Conservation (phyloP, 2,329 filamentous ascomycete species). For the Fusarium sp. region DNA sequence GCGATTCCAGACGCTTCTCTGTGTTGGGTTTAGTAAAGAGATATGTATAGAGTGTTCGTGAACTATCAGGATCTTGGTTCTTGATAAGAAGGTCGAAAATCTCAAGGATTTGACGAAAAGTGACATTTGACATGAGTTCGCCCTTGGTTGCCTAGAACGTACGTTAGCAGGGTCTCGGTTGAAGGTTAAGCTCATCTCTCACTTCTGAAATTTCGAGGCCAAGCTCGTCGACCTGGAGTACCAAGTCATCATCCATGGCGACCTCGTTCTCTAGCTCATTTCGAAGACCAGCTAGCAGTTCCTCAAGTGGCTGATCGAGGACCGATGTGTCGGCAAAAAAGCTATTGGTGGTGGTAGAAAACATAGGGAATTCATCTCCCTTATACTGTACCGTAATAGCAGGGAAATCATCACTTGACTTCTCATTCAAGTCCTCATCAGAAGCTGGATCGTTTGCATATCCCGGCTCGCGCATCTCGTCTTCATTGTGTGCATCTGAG, state of each 20-base stretch:
- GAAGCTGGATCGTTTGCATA: slow-evolving; percentile 6
- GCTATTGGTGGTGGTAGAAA: slow-evolving; percentile 51
- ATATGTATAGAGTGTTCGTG: slow-evolving; percentile 56
- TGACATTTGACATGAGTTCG: slow-evolving; percentile 51
- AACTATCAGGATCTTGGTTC: slow-evolving; percentile 56
- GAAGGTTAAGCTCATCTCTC: slow-evolving; percentile 32
- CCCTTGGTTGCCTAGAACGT: slow-evolving; percentile 49
- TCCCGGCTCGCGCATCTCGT: slow-evolving; percentile 10
- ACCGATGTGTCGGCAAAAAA: slow-evolving; percentile 59
- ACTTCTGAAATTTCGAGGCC: slow-evolving; percentile 65
- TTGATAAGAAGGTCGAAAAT: slow-evolving; percentile 57
- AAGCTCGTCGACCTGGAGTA: slow-evolving; percentile 63
- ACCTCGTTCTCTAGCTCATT: slow-evolving; percentile 60
- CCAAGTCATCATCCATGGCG: slow-evolving; percentile 58
- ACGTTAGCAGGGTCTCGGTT: slow-evolving; percentile 41
- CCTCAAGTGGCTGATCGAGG: slow-evolving; percentile 57
- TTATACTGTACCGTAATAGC: slow-evolving; percentile 57
- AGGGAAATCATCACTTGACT: slow-evolving; percentile 44
- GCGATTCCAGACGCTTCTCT: slow-evolving; percentile 53
- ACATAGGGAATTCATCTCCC: slow-evolving; percentile 57
- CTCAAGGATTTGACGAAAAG: slow-evolving; percentile 55
- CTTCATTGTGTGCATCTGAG: slow-evolving; percentile 20
- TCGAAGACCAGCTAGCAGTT: slow-evolving; percentile 58
- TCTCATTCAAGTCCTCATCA: slow-evolving; percentile 19
- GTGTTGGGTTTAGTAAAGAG: slow-evolving; percentile 55